phyloP scores from a whole-genome alignment of 2,329 filamentous ascomycete species.

The Aspergillus persii region DNA sequence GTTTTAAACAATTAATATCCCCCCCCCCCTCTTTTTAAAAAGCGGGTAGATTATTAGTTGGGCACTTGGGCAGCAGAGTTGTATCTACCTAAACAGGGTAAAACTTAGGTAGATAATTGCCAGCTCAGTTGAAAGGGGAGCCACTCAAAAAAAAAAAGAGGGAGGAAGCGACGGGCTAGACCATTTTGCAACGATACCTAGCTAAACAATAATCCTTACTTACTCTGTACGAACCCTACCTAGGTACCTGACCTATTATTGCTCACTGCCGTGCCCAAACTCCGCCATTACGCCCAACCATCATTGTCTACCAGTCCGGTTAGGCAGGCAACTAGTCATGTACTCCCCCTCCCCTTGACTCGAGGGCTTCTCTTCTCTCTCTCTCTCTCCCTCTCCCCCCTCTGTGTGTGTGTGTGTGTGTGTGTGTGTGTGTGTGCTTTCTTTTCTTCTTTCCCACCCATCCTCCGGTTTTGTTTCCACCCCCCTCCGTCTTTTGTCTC shows the following conservation, averaged over 20 bases:
- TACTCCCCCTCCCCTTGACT: constrained; percentile 5
- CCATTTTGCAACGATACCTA: neutral
- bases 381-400: neutral
- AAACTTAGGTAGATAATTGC: neutral
- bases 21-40: neutral
- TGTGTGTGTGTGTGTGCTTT: too few relatives aligned
- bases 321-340: constrained; percentile 12
- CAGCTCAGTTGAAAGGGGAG: neutral
- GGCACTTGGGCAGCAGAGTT: constrained; percentile 22
- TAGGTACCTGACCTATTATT: neutral
- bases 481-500: too few relatives aligned
- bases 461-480: too few relatives aligned
- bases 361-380: neutral
- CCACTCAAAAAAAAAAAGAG: neutral
- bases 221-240: too few relatives aligned
- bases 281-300: constrained; percentile 14
- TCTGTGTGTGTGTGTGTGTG: too few relatives aligned
- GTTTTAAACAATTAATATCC: neutral
- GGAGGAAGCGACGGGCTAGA: too few relatives aligned
- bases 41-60: constrained; percentile 14
- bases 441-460: too few relatives aligned
- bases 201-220: too few relatives aligned
- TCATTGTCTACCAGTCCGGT: constrained; percentile 1
- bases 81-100: constrained; percentile 4
- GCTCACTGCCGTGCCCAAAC: constrained; percentile 14